Percentiles rank a stretch among this genome's conserved stretches.
Conservation (phyloP, 257 asterid species). For the Solanum pinnatisectum region DNA sequence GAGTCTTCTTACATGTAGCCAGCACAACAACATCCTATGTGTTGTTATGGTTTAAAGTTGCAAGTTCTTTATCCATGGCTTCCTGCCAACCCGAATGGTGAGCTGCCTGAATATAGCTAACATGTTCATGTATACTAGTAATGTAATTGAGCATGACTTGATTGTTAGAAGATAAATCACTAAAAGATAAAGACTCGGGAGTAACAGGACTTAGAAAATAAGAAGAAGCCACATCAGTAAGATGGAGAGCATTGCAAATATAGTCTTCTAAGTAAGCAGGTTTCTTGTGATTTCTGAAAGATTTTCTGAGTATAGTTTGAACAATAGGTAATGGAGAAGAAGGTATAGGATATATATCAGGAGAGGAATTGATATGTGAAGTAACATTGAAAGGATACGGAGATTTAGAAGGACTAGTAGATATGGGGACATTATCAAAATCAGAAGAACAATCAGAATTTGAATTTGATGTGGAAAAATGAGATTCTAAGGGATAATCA, state of each 20-base stretch:
- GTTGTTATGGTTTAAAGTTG: neutral
- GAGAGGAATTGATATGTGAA: neutral
- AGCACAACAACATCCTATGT: neutral
- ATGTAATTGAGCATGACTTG: neutral
- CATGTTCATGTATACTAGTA: neutral
- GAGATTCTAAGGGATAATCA: neutral
- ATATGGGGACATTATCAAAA: too few species aligned
- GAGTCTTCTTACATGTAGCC: neutral
- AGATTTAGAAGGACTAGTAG: neutral
- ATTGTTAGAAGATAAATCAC: neutral
- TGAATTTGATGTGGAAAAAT: too few species aligned
- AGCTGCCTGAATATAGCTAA: neutral
- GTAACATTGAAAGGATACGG: neutral
- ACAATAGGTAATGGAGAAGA: neutral
- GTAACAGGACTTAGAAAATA: neutral
- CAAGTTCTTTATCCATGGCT: neutral
- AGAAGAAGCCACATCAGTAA: neutral
- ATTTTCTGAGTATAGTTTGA: neutral
- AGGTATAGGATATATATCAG: neutral
- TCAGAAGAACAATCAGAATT: too few species aligned
- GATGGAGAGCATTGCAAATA: neutral
- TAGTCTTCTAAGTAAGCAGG: neutral
- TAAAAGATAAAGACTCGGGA: neutral
- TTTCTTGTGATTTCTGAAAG: neutral
- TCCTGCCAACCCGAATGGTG: neutral